Evolutionary conservation across 768 basidiomycete genomes (phyloP).

Genomic region (Lactifluus piperatus): DNA sequence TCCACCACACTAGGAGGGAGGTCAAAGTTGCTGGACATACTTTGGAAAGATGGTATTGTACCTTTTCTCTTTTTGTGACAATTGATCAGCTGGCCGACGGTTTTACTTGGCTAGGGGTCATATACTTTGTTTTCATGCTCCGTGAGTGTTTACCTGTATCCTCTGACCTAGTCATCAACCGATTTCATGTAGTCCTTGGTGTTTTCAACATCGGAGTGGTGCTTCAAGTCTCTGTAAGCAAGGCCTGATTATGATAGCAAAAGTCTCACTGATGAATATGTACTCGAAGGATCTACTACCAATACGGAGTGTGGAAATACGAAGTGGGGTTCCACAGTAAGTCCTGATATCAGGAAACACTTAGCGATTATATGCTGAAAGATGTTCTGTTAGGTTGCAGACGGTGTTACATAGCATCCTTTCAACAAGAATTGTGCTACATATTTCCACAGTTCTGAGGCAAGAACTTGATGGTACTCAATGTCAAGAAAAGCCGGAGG

Average conservation of each 20-base stretch:
- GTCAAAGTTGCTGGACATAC: conserved; percentile 7
- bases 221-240: conserved; percentile 1
- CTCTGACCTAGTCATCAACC: background rate
- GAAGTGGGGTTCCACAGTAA: no score
- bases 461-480: no score
- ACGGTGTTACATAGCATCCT: no score
- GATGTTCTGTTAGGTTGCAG: no score
- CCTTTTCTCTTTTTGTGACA: background rate
- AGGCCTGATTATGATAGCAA: background rate
- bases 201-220: conserved; percentile 9
- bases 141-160: background rate
- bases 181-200: background rate
- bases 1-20: background rate
- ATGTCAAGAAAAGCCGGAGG: no score
- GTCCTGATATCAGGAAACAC: no score
- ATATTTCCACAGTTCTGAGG: no score
- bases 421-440: no score
- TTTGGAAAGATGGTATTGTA: conserved; percentile 12
- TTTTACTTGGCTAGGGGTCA: background rate
- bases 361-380: no score
- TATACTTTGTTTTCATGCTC: conserved; percentile 20
- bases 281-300: conserved; percentile 2
- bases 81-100: background rate
- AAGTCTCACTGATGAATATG: background rate
- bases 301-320: no score